Percentiles rank a stretch among this genome's conserved stretches.
These are phyloP conservation scores for Raddia distichophylla DNA, from an alignment of 176 grass and related monocot genomes.

Conservation along the genomic window DNA sequence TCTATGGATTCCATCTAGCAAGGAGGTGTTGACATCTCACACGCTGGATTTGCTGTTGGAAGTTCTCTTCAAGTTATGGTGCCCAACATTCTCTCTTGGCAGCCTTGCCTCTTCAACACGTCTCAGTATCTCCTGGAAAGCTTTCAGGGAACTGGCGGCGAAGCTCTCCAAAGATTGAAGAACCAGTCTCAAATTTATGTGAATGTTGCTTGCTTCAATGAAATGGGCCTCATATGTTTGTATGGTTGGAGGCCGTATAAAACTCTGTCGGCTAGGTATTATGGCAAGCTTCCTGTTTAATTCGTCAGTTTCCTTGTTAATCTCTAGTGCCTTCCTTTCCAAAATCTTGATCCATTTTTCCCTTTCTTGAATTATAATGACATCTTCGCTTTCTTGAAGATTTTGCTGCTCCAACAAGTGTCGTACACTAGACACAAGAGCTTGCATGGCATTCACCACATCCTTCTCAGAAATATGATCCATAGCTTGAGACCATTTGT, in stretches of 20 bases:
- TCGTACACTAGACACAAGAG: slow-evolving; percentile 55
- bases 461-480: slow-evolving; percentile 70
- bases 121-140: slow-evolving; percentile 58
- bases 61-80: neutral
- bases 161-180: slow-evolving; percentile 64
- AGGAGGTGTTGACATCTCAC: slow-evolving; percentile 21
- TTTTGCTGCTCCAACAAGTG: slow-evolving; percentile 63
- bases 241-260: slow-evolving; percentile 35
- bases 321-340: slow-evolving; percentile 59
- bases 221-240: slow-evolving; percentile 38
- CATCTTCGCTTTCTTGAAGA: slow-evolving; percentile 54
- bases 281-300: slow-evolving; percentile 73
- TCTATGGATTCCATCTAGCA: neutral
- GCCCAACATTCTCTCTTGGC: slow-evolving; percentile 38
- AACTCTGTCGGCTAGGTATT: slow-evolving; percentile 46
- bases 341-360: slow-evolving; percentile 66
- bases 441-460: slow-evolving; percentile 67
- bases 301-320: slow-evolving; percentile 66
- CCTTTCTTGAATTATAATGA: slow-evolving; percentile 51
- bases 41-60: slow-evolving; percentile 1
- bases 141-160: slow-evolving; percentile 49
- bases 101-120: slow-evolving; percentile 39
- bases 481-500: slow-evolving; percentile 84
- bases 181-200: slow-evolving; percentile 54
- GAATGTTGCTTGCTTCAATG: slow-evolving; percentile 50